Base-by-base conservation (phyloP, 768 basidiomycete genomes). In the Mycena vulgaris region DNA sequence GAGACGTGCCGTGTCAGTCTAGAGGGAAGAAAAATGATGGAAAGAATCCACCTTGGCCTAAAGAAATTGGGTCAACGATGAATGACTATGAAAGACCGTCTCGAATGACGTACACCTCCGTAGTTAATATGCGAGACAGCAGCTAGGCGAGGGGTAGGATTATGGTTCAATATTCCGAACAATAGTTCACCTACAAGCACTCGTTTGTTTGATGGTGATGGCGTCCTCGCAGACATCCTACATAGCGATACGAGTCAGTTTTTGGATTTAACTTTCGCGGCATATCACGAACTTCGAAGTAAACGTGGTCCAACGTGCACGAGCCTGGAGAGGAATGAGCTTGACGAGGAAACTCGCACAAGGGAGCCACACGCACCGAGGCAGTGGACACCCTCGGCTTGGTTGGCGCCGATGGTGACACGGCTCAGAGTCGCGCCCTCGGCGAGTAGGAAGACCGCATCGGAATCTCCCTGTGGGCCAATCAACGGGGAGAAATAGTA, bases 371-470 rank as follows among this genome's bases (percentile, higher is more conserved):
- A 48, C 73, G 19, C 64, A 81, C 82, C 81, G 58, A 83, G 78
- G 72, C 83, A 84, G 66, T 84, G 83, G 51, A 83, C 75, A 55
- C 83, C 83, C 60, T 85, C 84, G 48, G 81, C 75, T 66, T 84
- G 84, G 74, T 84, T 82, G 30, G 80, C 75, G 3, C 84, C 84
- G 62, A 85, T 84, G 25, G 80, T 77, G 40, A 85, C 83, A 25
- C 78, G 78, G 59, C 80, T 83, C 47, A 84, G 74, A 10, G 82
- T 84, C 11, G 82, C 84, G 35, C 84, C 84, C 45, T 82, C 79
- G 52, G 83, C 71, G 21, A 85, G 77, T n/a, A 84, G 62, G 76
- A 85, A 85, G 25, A 84, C 83, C 19, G 83, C 82, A 40, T 80
- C 83, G 8, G 81, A 63, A 56, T 84, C 81, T 33, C 84, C 83